Evolutionary conservation across 2,329 filamentous ascomycete species (phyloP), one percentile per base, ranked within the genome.

Genomic region (Cercospora citrullina): DNA sequence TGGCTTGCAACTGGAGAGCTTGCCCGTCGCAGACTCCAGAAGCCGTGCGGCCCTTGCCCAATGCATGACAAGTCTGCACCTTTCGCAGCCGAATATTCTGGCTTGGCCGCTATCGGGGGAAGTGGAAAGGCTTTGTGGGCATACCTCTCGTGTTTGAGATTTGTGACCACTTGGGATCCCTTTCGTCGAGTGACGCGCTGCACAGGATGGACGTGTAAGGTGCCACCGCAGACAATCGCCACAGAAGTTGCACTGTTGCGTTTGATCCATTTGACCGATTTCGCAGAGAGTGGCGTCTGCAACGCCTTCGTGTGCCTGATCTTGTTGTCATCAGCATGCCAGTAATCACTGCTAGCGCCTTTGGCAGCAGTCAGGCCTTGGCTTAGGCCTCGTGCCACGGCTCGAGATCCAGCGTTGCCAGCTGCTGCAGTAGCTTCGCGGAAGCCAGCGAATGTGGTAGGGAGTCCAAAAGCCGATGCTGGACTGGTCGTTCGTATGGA

Each of bases 321-420:
- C 70, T 92, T 87, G 78, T 92, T 93, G 76, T 93, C 91, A 10
- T 89, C 89, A 0, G 87, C 91, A 73, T 93, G 90, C 58, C 91
- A 88, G 67, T 93, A 85, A 72, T 91, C 87, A 72, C 85, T 90
- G 77, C 91, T 88, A 53, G 85, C 88, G 66, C 89, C 90, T 68
- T 81, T 81, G n/a, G 90, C 91, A 76, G 90, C 90, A 48, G 89
- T 90, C 30, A 93, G 85, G 4, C 91, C 92, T 76, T 88, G 89
- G 76, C 88, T 91, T 69, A 94, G 89, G 57, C 90, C 90, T 60
- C 89, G 89, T 64, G 90, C 90, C 64, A 94, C 85, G 26, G 88
- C 89, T 76, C 90, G 89, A 26, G 89, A 87, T 10, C 90, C 89
- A 73, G 75, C 75, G 58, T 92, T 90, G 5, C 90, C 68, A 23